Percentiles rank a stretch among this genome's conserved stretches.
Evolutionary conservation across 495 filamentous ascomycete species (phyloP).

Genomic region (Penicillium daleae): DNA sequence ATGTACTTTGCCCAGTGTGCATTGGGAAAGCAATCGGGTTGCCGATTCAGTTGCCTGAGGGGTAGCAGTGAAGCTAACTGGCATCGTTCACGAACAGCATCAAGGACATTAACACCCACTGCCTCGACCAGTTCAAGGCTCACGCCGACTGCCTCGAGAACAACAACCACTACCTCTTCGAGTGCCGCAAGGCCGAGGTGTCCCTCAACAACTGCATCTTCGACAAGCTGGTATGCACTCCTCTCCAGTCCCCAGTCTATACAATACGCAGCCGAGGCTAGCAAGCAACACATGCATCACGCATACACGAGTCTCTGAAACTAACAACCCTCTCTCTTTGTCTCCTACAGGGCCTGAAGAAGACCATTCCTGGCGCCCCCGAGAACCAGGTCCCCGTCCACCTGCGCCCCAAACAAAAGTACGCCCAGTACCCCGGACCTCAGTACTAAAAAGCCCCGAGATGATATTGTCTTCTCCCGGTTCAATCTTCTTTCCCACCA

Average conservation of each 20-base stretch:
- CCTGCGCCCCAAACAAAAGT: constrained; percentile 76
- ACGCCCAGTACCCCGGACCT: constrained; percentile 55
- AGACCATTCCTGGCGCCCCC: constrained; percentile 84
- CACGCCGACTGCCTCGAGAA: constrained; percentile 97
- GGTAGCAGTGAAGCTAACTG: not conserved
- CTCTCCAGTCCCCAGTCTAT: not conserved
- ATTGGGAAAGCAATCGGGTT: not conserved
- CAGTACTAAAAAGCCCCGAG: constrained; percentile 41
- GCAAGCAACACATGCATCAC: not conserved
- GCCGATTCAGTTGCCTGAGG: not conserved
- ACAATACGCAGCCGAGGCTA: not conserved
- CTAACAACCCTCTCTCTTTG: constrained; percentile 16
- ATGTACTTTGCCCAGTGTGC: constrained; percentile 45
- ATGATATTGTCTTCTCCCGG: constrained; percentile 10
- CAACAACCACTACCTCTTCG: constrained; percentile 95
- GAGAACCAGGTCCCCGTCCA: constrained; percentile 80
- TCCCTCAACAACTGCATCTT: constrained; percentile 91
- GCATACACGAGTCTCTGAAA: not conserved
- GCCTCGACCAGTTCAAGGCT: constrained; percentile 82
- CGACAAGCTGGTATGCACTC: constrained; percentile 78
- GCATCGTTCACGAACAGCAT: constrained; percentile 57
- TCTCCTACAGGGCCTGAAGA: constrained; percentile 74
- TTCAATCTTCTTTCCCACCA: constrained; percentile 13
- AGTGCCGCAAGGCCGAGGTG: constrained; percentile 80
- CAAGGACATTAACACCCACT: constrained; percentile 94